These are phyloP conservation scores for Barnettozyma salicaria DNA, from an alignment of 805 yeast species.

Conservation along the genomic window DNA sequence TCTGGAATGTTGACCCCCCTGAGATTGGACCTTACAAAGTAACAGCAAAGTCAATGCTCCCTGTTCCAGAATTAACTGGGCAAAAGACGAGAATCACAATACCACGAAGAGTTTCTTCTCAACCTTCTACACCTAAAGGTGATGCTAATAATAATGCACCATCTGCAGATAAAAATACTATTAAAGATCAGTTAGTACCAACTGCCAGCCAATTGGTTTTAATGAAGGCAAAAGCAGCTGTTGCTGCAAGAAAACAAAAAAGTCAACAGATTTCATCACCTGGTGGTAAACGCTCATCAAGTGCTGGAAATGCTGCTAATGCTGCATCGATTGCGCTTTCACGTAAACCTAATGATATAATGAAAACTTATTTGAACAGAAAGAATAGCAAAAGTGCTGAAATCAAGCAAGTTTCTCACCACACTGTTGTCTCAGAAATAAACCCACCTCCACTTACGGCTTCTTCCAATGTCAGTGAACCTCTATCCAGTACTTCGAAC, in stretches of 20 bases:
- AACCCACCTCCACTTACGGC: not conserved
- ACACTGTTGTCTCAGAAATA: not conserved
- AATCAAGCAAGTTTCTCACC: not conserved
- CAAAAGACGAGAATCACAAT: constrained; percentile 21
- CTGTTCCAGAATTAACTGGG: constrained; percentile 48
- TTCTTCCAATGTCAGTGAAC: not conserved
- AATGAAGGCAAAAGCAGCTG: constrained; percentile 24
- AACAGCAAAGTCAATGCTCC: constrained; percentile 74
- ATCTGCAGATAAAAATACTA: not conserved
- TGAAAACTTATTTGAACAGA: constrained; percentile 16
- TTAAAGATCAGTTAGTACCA: constrained; percentile 20
- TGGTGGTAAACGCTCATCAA: constrained; percentile 10
- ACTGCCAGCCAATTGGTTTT: constrained; percentile 25
- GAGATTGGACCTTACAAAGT: constrained; percentile 66
- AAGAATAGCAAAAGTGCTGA: not conserved
- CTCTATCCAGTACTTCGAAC: no score
- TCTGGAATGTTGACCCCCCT: constrained; percentile 61
- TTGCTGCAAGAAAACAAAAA: constrained; percentile 26
- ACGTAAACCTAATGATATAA: constrained; percentile 25
- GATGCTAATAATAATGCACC: constrained; percentile 3
- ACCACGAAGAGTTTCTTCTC: constrained; percentile 21
- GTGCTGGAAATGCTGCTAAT: constrained; percentile 22
- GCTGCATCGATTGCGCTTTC: constrained; percentile 26
- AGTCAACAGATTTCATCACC: constrained; percentile 4
- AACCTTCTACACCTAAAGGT: constrained; percentile 21